Conservation (phyloP, 371 early-diverging fungal genomes). For the Lichtheimia ornata region DNA sequence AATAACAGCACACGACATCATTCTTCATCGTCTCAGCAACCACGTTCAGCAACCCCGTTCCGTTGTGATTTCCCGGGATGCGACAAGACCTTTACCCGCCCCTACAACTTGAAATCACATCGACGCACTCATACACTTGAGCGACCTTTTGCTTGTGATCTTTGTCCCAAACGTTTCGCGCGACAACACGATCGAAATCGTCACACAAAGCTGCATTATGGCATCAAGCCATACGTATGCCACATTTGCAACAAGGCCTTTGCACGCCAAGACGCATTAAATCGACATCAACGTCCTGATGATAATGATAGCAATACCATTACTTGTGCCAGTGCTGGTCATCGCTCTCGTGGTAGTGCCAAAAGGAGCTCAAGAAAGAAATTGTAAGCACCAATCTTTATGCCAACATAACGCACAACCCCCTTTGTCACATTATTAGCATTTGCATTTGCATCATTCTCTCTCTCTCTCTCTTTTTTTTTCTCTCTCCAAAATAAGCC, state of each 20-base stretch:
- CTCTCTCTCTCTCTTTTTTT: no score
- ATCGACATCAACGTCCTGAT: slow-evolving; percentile 47
- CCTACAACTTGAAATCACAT: slow-evolving; percentile 83
- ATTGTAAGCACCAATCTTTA: background rate
- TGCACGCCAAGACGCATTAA: slow-evolving; percentile 77
- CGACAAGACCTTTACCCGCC: slow-evolving; percentile 75
- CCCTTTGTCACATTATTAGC: no score
- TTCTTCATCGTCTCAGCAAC: background rate
- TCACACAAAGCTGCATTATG: slow-evolving; percentile 71
- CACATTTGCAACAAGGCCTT: slow-evolving; percentile 69
- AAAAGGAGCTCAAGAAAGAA: background rate
- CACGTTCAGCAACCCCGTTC: slow-evolving; percentile 9
- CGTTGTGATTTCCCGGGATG: slow-evolving; percentile 50
- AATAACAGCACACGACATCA: slow-evolving; percentile 1
- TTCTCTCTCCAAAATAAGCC: no score
- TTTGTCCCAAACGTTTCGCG: slow-evolving; percentile 65
- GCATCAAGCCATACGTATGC: slow-evolving; percentile 67
- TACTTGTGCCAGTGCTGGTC: slow-evolving; percentile 10
- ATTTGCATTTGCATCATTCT: no score
- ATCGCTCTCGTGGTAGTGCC: background rate
- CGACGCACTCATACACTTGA: slow-evolving; percentile 76
- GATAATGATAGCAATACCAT: background rate
- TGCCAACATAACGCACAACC: background rate
- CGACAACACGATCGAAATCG: slow-evolving; percentile 84
- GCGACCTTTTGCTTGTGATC: slow-evolving; percentile 68